Evolutionary conservation across 202 grass and related monocot species (phyloP).

Genomic region (Setaria italica): DNA sequence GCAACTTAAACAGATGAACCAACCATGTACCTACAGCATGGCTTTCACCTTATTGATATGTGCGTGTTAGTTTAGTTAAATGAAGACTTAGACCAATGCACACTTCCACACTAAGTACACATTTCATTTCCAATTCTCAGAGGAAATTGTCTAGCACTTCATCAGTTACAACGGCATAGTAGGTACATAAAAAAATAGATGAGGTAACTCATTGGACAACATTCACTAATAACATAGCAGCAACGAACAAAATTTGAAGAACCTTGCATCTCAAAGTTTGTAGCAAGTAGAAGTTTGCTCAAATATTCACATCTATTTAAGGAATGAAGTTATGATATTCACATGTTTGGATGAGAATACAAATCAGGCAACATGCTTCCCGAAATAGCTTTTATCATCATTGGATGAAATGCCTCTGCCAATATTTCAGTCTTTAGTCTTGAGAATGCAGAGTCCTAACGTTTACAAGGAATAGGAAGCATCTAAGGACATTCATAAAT

Average conservation of each 20-base stretch:
- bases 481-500: not conserved
- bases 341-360: constrained; percentile 23
- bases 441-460: constrained; percentile 41
- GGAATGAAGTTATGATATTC: constrained; percentile 19
- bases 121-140: constrained; percentile 21
- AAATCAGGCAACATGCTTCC: constrained; percentile 28
- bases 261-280: not conserved
- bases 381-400: constrained; percentile 17
- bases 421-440: not conserved
- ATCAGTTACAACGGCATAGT: not conserved
- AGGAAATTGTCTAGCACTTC: not conserved
- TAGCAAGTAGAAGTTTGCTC: not conserved
- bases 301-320: constrained; percentile 36
- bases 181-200: constrained; percentile 34
- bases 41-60: not conserved
- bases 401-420: constrained; percentile 1
- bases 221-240: constrained; percentile 7
- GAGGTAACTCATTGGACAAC: not conserved
- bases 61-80: constrained; percentile 18
- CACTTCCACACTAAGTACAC: not conserved
- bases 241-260: not conserved
- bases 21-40: constrained; percentile 10
- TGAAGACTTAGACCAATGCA: constrained; percentile 12
- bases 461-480: constrained; percentile 12
- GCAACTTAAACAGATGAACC: constrained; percentile 23